Conservation (phyloP, 2,329 filamentous ascomycete species). For the Sporothrix inflata region DNA sequence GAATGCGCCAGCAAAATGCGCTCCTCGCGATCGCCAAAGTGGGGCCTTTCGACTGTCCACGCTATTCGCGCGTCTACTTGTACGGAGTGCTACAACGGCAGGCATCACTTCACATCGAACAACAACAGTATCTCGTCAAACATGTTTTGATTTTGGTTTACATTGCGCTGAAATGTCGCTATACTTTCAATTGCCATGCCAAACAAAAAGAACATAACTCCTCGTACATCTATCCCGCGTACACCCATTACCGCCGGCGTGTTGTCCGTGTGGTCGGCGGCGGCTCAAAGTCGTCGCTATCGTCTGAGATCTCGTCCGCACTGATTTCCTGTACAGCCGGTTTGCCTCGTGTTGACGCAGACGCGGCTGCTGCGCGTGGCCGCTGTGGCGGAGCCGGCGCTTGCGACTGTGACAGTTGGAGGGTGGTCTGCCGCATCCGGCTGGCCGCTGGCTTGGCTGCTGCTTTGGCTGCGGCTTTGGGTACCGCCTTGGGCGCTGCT, state of each 20-base stretch:
- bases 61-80: not conserved
- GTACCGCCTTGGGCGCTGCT: not conserved
- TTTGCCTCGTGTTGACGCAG: not conserved
- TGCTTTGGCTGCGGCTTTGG: not conserved
- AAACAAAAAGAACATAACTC: not conserved
- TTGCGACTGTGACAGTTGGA: slow-evolving; percentile 30
- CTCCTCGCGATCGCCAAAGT: not conserved
- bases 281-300: slow-evolving; percentile 35
- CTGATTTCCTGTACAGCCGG: slow-evolving; percentile 30
- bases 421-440: slow-evolving; percentile 31
- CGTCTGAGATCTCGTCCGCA: slow-evolving; percentile 35
- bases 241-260: slow-evolving; percentile 10
- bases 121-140: too few relatives aligned
- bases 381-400: not conserved
- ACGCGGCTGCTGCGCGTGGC: slow-evolving; percentile 3
- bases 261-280: slow-evolving; percentile 24
- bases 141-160: not conserved
- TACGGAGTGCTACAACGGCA: not conserved
- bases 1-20: not conserved
- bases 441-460: slow-evolving; percentile 12
- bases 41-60: not conserved
- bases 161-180: not conserved
- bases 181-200: not conserved
- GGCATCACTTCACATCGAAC: not conserved
- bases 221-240: not conserved